Base-by-base conservation (phyloP, 1,139 yeast genomes). In the Starmera stellimalicola region DNA sequence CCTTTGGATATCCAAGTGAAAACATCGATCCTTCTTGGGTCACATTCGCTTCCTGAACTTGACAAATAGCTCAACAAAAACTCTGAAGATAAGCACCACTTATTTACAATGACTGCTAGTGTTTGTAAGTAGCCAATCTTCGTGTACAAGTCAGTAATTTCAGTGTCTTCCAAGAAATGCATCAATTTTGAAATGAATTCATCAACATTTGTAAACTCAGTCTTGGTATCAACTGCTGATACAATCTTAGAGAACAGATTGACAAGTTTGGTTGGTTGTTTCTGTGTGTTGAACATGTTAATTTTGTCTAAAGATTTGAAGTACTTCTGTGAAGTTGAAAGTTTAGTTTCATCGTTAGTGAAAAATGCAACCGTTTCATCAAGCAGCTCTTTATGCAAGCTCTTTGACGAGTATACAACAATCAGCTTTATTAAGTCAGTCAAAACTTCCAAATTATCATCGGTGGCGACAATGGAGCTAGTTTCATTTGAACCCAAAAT, bases 1-100 rank as follows among this genome's bases (percentile, higher is more conserved):
- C 83, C 93, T 52, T 84, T 87, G 19, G 77, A 60, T 6, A 76
- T 55, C 95, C 95, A 85, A 1, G 77, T 60, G 20, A 65, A 56
- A 0, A 68, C 50, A 51, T 84, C 94, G 32, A 81, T 37, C 2
- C 34, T 30, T 2, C 11, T 18, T 3, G 31, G 16, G n/a, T 38
- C 34, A 12, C 35, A 23, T 11, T 16, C 18, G 10, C n/a, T n/a
- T 16, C 7, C 15, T n/a, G 31, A 16, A 18, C 18, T n/a, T 6
- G 24, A 26, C 7, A 28, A 25, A 16, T 26, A 29, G 10, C 15
- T 20, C 11, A n/a, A n/a, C 6, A 31, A 40, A 11, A 16, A 27
- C 2, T 31, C 17, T 2, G 18, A n/a, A 12, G 35, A 28, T 3
- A 29, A 6, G 5, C 41, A 36, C 67, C 69, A 67, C 50, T 75